Evolutionary conservation across 1,284 basidiomycete species (phyloP).

Genomic region (Ustanciosporium gigantosporum): DNA sequence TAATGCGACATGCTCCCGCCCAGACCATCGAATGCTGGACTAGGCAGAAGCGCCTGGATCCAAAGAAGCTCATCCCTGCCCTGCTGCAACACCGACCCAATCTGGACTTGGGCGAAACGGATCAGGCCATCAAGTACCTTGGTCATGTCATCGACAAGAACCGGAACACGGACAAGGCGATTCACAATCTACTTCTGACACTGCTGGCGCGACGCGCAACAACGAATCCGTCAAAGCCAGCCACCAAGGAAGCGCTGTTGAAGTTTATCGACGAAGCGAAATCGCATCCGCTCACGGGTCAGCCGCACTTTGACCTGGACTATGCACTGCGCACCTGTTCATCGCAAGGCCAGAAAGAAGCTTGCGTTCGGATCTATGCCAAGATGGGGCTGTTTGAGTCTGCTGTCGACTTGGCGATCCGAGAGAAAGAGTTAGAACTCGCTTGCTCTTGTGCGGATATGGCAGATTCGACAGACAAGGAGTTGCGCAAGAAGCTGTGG

Average conservation of each 20-base stretch:
- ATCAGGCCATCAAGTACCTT: conserved; percentile 86
- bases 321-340: conserved; percentile 90
- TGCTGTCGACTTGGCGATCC: conserved; percentile 88
- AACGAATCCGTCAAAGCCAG: conserved; percentile 5
- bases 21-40: conserved; percentile 91
- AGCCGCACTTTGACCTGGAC: conserved; percentile 94
- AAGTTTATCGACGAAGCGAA: conserved; percentile 84
- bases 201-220: conserved; percentile 68
- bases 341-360: conserved; percentile 73
- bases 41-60: conserved; percentile 76
- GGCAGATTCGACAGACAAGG: conserved; percentile 27
- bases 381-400: conserved; percentile 97
- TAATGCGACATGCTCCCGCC: conserved; percentile 83
- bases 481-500: conserved; percentile 89
- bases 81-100: conserved; percentile 75
- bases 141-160: conserved; percentile 79
- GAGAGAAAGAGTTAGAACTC: conserved; percentile 64
- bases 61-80: conserved; percentile 84
- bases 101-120: conserved; percentile 61
- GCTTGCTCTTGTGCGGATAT: conserved; percentile 56
- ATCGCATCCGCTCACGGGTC: conserved; percentile 74
- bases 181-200: conserved; percentile 92
- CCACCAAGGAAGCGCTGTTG: conserved; percentile 77
- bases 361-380: conserved; percentile 94
- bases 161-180: conserved; percentile 77